These are phyloP conservation scores for Suzukiozyma palmioleophila DNA, from an alignment of 1,139 yeast species.

Conservation along the genomic window DNA sequence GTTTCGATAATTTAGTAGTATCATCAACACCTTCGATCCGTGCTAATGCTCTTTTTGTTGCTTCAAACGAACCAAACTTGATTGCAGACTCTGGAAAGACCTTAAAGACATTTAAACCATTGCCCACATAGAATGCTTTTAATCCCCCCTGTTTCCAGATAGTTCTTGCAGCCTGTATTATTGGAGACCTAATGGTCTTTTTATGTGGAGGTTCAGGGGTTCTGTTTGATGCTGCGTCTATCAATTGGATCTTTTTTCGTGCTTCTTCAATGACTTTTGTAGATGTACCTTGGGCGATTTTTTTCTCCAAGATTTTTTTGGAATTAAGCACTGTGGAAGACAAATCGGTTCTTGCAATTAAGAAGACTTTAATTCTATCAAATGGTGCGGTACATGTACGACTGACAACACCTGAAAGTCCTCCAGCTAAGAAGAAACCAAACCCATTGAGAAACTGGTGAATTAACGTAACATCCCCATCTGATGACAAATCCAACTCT, in stretches of 20 bases:
- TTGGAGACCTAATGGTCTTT: constrained; percentile 56
- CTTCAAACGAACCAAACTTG: constrained; percentile 94
- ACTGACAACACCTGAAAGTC: constrained; percentile 93
- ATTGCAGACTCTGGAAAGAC: constrained; percentile 97
- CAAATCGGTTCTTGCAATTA: constrained; percentile 86
- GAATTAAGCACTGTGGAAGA: constrained; percentile 64
- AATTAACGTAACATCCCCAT: constrained; percentile 85
- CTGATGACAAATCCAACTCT: constrained; percentile 75
- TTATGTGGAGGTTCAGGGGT: constrained; percentile 13
- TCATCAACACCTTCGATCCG: constrained; percentile 72
- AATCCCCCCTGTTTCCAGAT: constrained; percentile 88
- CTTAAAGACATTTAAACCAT: constrained; percentile 87
- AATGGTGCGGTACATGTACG: constrained; percentile 97
- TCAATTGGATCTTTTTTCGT: constrained; percentile 16
- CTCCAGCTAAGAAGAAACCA: constrained; percentile 92
- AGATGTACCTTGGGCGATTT: constrained; percentile 33
- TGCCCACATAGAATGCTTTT: constrained; percentile 86
- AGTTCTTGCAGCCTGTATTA: constrained; percentile 74
- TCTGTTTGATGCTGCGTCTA: constrained; percentile 15
- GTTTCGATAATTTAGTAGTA: constrained; percentile 64
- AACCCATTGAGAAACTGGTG: constrained; percentile 78
- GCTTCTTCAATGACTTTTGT: constrained; percentile 37
- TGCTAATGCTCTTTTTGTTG: constrained; percentile 76
- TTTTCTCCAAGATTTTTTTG: constrained; percentile 44
- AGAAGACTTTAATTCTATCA: constrained; percentile 87